Evolutionary conservation across 345 rosid species (phyloP).

Genomic region (Dipteronia dyeriana): DNA sequence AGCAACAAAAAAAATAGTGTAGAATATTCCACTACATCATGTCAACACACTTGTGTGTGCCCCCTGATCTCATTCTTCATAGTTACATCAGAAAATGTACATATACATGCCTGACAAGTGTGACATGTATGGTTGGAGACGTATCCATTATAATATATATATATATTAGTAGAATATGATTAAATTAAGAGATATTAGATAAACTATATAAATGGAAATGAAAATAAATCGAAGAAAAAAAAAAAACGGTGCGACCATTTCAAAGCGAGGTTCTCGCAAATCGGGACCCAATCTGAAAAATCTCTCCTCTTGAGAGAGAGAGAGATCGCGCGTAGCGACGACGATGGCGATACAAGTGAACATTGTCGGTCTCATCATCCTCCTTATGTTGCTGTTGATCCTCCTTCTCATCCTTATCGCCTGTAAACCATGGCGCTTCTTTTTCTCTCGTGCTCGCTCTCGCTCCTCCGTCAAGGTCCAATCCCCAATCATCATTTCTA

Average conservation of each 20-base stretch:
- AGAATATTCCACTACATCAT: background rate
- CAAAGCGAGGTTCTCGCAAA: conserved; percentile 79
- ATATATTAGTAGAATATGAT: background rate
- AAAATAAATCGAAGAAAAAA: no score
- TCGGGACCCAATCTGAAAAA: conserved; percentile 43
- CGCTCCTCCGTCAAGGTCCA: conserved; percentile 61
- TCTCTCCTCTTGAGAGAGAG: conserved; percentile 33
- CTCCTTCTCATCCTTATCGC: conserved; percentile 64
- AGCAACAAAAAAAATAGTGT: background rate
- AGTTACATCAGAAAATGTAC: background rate
- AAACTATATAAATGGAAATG: background rate
- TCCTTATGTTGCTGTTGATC: conserved; percentile 68
- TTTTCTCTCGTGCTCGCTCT: conserved; percentile 48
- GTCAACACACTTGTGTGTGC: background rate
- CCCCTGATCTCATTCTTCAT: background rate
- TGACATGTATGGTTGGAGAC: background rate
- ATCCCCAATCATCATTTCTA: background rate
- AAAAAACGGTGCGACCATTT: conserved; percentile 55
- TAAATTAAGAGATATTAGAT: background rate
- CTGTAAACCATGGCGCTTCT: conserved; percentile 92
- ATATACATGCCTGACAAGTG: conserved; percentile 13
- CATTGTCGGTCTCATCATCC: conserved; percentile 46
- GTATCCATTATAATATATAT: background rate
- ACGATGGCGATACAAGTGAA: conserved; percentile 55
- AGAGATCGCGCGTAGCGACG: conserved; percentile 44